Percentiles rank a stretch among this genome's conserved stretches.
Conservation (phyloP, 2,329 filamentous ascomycete genomes). For the Xylaria sp. region DNA sequence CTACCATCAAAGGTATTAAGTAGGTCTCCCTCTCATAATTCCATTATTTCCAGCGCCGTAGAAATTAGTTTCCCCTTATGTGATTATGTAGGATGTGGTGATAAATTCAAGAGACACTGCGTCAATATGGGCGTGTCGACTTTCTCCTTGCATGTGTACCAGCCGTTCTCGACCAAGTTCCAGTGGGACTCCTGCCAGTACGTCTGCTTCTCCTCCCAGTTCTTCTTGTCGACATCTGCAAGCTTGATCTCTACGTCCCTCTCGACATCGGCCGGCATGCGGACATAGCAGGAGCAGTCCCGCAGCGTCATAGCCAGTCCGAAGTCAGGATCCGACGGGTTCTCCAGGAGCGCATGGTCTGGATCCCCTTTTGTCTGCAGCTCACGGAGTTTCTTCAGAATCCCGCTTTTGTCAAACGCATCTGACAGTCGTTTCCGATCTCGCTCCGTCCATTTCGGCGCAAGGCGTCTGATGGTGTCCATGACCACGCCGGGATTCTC, state of each 20-base stretch:
- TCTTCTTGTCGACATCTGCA: conserved; percentile 83
- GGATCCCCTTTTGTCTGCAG: conserved; percentile 56
- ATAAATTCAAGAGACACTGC: conserved; percentile 44
- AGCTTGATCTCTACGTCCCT: conserved; percentile 67
- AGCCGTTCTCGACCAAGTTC: conserved; percentile 72
- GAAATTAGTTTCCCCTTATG: conserved; percentile 5
- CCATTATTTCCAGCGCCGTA: conserved; percentile 4
- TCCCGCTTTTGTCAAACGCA: conserved; percentile 54
- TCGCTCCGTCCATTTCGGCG: conserved; percentile 48
- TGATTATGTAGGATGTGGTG: conserved; percentile 15
- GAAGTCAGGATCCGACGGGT: conserved; percentile 59
- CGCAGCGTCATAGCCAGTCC: conserved; percentile 81
- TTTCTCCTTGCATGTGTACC: conserved; percentile 62
- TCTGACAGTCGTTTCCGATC: conserved; percentile 50
- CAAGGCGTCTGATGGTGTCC: conserved; percentile 56
- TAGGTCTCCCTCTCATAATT: not conserved
- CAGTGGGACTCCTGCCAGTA: conserved; percentile 76
- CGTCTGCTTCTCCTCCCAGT: conserved; percentile 70
- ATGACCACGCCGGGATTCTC: conserved; percentile 58
- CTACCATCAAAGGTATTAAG: not conserved
- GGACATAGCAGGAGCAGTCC: conserved; percentile 81
- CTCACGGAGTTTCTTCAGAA: conserved; percentile 53
- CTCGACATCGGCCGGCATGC: conserved; percentile 57
- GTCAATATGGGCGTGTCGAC: conserved; percentile 44
- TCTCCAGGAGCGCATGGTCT: conserved; percentile 56